Evolutionary conservation across 768 basidiomycete genomes (phyloP).

Genomic region (Hygrocybe punicea): DNA sequence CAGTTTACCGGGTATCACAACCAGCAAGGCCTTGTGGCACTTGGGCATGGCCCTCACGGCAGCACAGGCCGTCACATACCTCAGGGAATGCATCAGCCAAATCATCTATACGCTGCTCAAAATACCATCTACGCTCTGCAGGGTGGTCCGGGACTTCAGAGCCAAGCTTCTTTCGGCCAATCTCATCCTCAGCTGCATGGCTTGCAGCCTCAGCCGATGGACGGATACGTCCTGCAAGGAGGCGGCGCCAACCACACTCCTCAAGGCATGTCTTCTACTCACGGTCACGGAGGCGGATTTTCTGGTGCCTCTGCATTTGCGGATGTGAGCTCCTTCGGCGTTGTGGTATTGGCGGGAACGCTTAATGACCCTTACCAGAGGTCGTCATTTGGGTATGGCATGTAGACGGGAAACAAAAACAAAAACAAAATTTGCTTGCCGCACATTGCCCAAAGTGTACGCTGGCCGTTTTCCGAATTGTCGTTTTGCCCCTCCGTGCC

Average conservation of each 20-base stretch:
- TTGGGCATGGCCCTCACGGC: slow-evolving; percentile 30
- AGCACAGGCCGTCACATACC: slow-evolving; percentile 54
- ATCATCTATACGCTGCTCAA: slow-evolving; percentile 64
- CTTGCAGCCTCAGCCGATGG: slow-evolving; percentile 70
- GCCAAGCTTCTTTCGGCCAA: slow-evolving; percentile 57
- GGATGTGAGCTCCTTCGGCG: slow-evolving; percentile 49
- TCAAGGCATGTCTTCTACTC: slow-evolving; percentile 57
- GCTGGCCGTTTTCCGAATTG: too few species aligned
- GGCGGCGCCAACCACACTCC: slow-evolving; percentile 64
- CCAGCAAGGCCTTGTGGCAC: slow-evolving; percentile 55
- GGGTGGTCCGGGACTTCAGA: slow-evolving; percentile 27
- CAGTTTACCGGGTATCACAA: slow-evolving; percentile 55
- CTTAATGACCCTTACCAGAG: slow-evolving; percentile 76
- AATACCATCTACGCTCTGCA: slow-evolving; percentile 59
- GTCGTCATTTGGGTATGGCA: slow-evolving; percentile 71
- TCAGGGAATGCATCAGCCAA: slow-evolving; percentile 49
- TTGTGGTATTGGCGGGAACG: slow-evolving; percentile 49
- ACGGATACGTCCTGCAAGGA: slow-evolving; percentile 78
- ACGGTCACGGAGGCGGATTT: slow-evolving; percentile 52
- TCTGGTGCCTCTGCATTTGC: slow-evolving; percentile 51
- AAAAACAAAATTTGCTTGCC: background rate
- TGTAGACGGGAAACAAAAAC: too few species aligned
- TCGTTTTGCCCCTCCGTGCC: background rate
- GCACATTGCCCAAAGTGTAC: too few species aligned
- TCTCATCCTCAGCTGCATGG: slow-evolving; percentile 55